These are phyloP conservation scores for Metschnikowia dekortorum DNA, from an alignment of 805 yeast genomes.

Conservation along the genomic window DNA sequence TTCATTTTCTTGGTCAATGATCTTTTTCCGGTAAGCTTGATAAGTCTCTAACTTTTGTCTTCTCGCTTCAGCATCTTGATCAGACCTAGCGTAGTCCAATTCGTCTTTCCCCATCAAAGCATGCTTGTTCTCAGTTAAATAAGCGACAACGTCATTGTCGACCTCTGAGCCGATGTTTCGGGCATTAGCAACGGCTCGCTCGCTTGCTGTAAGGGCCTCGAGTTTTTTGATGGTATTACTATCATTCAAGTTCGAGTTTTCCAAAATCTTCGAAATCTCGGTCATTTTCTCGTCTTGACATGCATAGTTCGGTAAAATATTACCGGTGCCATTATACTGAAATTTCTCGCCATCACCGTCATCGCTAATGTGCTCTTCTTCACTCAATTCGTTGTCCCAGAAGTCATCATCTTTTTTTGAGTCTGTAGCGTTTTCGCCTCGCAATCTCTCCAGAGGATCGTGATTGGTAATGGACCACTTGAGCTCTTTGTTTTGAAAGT, in stretches of 20 bases:
- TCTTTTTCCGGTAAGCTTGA: conserved; percentile 53
- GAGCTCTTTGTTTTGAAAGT: conserved; percentile 35
- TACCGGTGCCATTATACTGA: conserved; percentile 58
- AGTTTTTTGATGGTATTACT: conserved; percentile 46
- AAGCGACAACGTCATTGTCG: conserved; percentile 30
- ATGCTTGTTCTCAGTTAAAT: conserved; percentile 34
- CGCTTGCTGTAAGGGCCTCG: conserved; percentile 55
- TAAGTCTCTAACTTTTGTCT: conserved; percentile 52
- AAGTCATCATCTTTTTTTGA: conserved; percentile 5
- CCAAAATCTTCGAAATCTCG: conserved; percentile 34
- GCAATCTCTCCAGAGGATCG: conserved; percentile 68
- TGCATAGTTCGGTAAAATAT: conserved; percentile 55
- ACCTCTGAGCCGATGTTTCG: conserved; percentile 36
- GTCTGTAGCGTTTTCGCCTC: conserved; percentile 9
- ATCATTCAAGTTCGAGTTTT: conserved; percentile 40
- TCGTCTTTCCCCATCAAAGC: conserved; percentile 39
- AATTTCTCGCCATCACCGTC: conserved; percentile 54
- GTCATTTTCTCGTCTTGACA: conserved; percentile 38
- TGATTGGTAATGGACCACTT: conserved; percentile 67
- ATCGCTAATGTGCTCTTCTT: conserved; percentile 59
- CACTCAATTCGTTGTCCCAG: conserved; percentile 39
- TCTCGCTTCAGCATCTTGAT: conserved; percentile 46
- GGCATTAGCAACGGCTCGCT: conserved; percentile 58
- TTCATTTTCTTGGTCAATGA: conserved; percentile 55
- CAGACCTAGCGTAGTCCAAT: conserved; percentile 39